Percentiles rank a stretch among this genome's conserved stretches.
Conservation (phyloP, 2,329 filamentous ascomycete genomes). For the Aaosphaeria arxii region DNA sequence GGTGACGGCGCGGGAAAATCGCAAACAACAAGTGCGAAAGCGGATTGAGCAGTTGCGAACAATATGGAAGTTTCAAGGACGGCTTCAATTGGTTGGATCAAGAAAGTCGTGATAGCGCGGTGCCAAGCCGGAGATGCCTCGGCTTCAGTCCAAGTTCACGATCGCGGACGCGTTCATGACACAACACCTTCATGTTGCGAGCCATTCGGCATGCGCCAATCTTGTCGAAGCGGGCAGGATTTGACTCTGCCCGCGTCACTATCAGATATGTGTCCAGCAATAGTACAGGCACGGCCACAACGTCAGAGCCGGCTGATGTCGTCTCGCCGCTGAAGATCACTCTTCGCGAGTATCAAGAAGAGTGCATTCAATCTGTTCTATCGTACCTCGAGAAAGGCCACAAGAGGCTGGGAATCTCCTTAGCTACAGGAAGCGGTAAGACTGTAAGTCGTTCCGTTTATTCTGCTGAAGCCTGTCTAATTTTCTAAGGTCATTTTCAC, state of each 20-base stretch:
- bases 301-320: background rate
- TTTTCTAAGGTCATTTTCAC: slow-evolving; percentile 80
- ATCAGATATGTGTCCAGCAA: background rate
- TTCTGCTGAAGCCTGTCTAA: background rate
- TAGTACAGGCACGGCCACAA: background rate
- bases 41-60: too few species aligned
- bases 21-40: too few species aligned
- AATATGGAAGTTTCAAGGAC: too few species aligned
- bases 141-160: background rate
- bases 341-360: slow-evolving; percentile 83
- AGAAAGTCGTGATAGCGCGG: too few species aligned
- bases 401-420: slow-evolving; percentile 76
- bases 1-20: too few species aligned
- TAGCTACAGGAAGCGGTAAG: slow-evolving; percentile 87
- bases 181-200: slow-evolving; percentile 27
- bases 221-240: slow-evolving; percentile 11
- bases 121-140: slow-evolving; percentile 10
- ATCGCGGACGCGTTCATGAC: background rate
- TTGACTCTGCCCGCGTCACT: slow-evolving; percentile 2
- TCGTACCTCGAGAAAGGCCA: slow-evolving; percentile 66
- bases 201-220: slow-evolving; percentile 28
- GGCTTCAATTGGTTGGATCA: too few species aligned
- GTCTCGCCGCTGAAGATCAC: slow-evolving; percentile 45
- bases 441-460: slow-evolving; percentile 55
- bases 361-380: slow-evolving; percentile 82